Conservation (phyloP, 2,329 filamentous ascomycete species). For the Dichotomopilus funicola region DNA sequence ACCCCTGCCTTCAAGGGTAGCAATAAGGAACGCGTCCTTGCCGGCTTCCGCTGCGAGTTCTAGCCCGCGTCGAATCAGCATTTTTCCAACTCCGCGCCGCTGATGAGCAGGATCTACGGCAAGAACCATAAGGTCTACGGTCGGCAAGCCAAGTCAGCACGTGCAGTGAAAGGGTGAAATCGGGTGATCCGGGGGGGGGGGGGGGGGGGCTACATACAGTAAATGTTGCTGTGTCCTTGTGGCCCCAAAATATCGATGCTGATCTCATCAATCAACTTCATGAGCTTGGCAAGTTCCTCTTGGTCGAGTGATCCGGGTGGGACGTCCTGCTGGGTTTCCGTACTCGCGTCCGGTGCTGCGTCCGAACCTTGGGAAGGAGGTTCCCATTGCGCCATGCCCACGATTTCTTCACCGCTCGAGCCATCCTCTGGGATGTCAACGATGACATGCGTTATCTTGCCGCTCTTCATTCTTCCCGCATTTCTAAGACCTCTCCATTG, state of each 20-base stretch:
- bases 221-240: conserved; percentile 17
- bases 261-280: conserved; percentile 1
- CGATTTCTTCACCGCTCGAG: conserved; percentile 1
- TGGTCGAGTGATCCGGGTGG: conserved; percentile 10
- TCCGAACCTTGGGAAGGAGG: conserved; percentile 1
- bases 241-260: conserved; percentile 9
- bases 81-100: conserved; percentile 24
- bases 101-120: conserved; percentile 24
- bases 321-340: background rate
- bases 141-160: background rate
- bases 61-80: conserved; percentile 22
- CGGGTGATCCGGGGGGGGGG: background rate
- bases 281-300: background rate
- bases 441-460: conserved; percentile 15
- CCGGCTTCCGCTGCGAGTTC: conserved; percentile 16
- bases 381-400: conserved; percentile 21
- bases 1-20: conserved; percentile 19
- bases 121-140: conserved; percentile 22
- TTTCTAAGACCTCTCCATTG: conserved; percentile 15
- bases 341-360: too few relatives aligned
- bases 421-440: conserved; percentile 13
- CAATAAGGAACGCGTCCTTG: conserved; percentile 17
- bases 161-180: background rate
- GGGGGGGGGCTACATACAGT: conserved; percentile 12
- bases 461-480: conserved; percentile 12